phyloP scores from a whole-genome alignment of 257 asterid species.

The Solanum rostratum region DNA sequence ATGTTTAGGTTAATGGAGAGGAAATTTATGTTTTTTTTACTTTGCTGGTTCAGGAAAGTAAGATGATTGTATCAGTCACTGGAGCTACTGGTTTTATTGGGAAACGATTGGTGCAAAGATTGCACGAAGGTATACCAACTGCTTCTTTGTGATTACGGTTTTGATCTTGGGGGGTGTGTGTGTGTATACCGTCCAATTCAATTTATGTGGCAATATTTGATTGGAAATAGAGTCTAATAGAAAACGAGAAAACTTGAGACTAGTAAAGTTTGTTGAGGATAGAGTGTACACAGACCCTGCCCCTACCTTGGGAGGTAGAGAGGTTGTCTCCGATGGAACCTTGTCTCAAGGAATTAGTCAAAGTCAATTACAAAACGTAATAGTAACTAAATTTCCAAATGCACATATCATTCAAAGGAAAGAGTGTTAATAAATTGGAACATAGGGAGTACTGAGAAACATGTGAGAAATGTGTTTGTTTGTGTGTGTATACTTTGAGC shows the following conservation, averaged over 20 bases:
- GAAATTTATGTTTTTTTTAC: neutral
- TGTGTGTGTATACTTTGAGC: neutral
- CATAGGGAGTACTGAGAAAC: neutral
- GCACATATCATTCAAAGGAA: neutral
- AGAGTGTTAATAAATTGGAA: neutral
- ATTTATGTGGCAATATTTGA: neutral
- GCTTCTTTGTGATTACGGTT: neutral
- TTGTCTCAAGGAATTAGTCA: neutral
- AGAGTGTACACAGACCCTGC: fast-evolving
- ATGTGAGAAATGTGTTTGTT: neutral
- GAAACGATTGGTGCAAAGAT: slow-evolving; percentile 78
- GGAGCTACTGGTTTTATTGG: slow-evolving; percentile 98
- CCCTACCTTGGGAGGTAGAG: neutral
- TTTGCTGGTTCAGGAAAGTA: slow-evolving; percentile 34
- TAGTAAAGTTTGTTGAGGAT: neutral
- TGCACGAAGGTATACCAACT: slow-evolving; percentile 32
- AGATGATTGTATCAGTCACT: slow-evolving; percentile 75
- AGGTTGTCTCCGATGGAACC: neutral
- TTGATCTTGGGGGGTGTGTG: neutral
- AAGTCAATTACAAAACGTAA: neutral
- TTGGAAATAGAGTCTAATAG: too few species aligned
- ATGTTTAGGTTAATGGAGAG: neutral
- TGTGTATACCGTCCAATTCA: neutral
- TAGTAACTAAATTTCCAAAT: neutral
- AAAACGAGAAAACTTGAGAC: too few species aligned